These are phyloP conservation scores for Fusarium virguliforme DNA, from an alignment of 2,329 filamentous ascomycete genomes.

Conservation along the genomic window DNA sequence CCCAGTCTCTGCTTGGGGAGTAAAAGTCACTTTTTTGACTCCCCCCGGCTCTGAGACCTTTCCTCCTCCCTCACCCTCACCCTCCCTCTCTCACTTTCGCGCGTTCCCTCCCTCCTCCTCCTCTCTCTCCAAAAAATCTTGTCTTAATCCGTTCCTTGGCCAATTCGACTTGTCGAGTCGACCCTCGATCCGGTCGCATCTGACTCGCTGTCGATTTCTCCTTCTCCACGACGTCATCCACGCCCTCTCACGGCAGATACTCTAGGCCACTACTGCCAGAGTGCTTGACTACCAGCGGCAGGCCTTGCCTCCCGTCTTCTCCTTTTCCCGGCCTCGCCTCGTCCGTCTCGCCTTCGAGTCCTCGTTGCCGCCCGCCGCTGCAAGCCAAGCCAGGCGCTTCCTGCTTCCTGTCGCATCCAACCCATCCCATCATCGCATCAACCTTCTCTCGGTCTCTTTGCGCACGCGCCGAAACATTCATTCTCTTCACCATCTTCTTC, in stretches of 20 bases:
- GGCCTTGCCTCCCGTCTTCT: conserved; percentile 39
- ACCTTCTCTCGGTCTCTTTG: conserved; percentile 9
- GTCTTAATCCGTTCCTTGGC: conserved; percentile 39
- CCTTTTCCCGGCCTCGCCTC: conserved; percentile 32
- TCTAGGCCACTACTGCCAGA: conserved; percentile 19
- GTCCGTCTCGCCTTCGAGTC: conserved; percentile 27
- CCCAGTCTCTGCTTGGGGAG: conserved; percentile 33
- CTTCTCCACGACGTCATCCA: conserved; percentile 39
- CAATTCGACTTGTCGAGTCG: conserved; percentile 42
- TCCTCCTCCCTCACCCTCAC: conserved; percentile 25
- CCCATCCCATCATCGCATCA: conserved; percentile 14
- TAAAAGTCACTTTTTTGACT: conserved; percentile 38
- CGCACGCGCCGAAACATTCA: conserved; percentile 14
- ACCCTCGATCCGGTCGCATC: conserved; percentile 41
- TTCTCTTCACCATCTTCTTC: conserved; percentile 7
- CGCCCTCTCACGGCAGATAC: conserved; percentile 35
- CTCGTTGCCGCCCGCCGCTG: conserved; percentile 14
- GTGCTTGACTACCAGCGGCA: conserved; percentile 42
- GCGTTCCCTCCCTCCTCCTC: conserved; percentile 13
- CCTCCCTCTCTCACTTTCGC: background rate
- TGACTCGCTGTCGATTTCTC: conserved; percentile 43
- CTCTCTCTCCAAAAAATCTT: conserved; percentile 28
- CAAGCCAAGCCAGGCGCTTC: conserved; percentile 18
- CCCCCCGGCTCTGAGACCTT: conserved; percentile 37
- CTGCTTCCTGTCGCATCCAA: conserved; percentile 19